Conservation (phyloP, 768 basidiomycete species). For the Candolleomyces eurysporus region DNA sequence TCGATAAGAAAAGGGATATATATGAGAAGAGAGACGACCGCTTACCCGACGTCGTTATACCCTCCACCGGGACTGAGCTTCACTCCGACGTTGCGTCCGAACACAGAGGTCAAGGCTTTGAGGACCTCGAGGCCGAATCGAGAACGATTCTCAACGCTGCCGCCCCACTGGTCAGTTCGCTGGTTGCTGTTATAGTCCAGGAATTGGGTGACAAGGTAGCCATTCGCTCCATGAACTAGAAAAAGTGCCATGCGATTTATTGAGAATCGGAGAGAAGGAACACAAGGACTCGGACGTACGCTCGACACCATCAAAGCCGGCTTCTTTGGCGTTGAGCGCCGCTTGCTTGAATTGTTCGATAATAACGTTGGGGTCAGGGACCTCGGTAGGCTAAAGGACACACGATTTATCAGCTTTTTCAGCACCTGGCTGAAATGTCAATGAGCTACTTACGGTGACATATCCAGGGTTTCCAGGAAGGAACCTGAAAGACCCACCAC, state of each 20-base stretch:
- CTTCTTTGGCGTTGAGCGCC: constrained; percentile 45
- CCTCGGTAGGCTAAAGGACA: constrained; percentile 31
- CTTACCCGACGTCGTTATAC: constrained; percentile 18
- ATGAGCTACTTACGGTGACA: constrained; percentile 30
- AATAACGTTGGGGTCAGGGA: constrained; percentile 40
- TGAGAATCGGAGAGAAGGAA: background rate
- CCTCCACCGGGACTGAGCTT: constrained; percentile 17
- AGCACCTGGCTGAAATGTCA: background rate
- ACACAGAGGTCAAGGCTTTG: constrained; percentile 27
- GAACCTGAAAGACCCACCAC: constrained; percentile 39
- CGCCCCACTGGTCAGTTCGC: constrained; percentile 60
- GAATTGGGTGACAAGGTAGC: constrained; percentile 50
- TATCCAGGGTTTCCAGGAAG: constrained; percentile 37
- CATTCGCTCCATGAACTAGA: constrained; percentile 42
- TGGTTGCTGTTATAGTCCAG: constrained; percentile 38
- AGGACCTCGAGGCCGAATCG: constrained; percentile 53
- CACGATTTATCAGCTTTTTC: too few relatives aligned
- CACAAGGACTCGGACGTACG: constrained; percentile 22
- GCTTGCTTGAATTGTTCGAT: constrained; percentile 41
- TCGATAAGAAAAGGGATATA: background rate
- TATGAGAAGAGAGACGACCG: too few relatives aligned
- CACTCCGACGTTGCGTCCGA: constrained; percentile 16
- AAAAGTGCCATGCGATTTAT: background rate
- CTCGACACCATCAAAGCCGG: constrained; percentile 60
- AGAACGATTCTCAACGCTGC: constrained; percentile 54